These are phyloP conservation scores for Starmera dryadoides DNA, from an alignment of 805 yeast genomes.

Conservation along the genomic window DNA sequence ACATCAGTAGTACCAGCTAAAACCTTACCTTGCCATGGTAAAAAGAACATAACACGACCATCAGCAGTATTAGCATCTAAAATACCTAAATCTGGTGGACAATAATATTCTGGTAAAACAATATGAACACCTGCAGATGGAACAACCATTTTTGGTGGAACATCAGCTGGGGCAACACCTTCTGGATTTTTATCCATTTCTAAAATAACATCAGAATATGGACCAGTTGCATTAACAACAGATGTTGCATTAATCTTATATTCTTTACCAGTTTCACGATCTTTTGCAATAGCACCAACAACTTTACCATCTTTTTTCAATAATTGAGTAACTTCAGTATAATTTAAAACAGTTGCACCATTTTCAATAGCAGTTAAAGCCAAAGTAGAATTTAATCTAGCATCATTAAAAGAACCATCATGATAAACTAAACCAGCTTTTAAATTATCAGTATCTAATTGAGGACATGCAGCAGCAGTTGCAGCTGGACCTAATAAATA, in stretches of 20 bases:
- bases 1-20: constrained; percentile 96
- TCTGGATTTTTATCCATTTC: constrained; percentile 75
- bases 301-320: constrained; percentile 60
- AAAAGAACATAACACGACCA: constrained; percentile 93
- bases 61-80: constrained; percentile 89
- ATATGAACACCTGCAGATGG: constrained; percentile 94
- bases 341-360: constrained; percentile 88
- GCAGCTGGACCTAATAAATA: constrained; percentile 61
- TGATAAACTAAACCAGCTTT: constrained; percentile 92
- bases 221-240: constrained; percentile 92
- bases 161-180: constrained; percentile 52
- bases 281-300: constrained; percentile 70
- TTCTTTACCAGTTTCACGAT: constrained; percentile 60
- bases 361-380: constrained; percentile 80
- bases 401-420: constrained; percentile 91
- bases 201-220: constrained; percentile 76
- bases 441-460: constrained; percentile 69
- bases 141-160: constrained; percentile 74
- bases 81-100: constrained; percentile 82
- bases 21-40: constrained; percentile 97
- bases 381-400: constrained; percentile 81
- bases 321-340: constrained; percentile 72
- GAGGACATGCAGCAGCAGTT: constrained; percentile 75
- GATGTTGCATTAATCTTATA: constrained; percentile 60
- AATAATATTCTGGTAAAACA: constrained; percentile 85